Evolutionary conservation across 176 grass and related monocot genomes (phyloP).

Genomic region (Rhynchospora tenuis): DNA sequence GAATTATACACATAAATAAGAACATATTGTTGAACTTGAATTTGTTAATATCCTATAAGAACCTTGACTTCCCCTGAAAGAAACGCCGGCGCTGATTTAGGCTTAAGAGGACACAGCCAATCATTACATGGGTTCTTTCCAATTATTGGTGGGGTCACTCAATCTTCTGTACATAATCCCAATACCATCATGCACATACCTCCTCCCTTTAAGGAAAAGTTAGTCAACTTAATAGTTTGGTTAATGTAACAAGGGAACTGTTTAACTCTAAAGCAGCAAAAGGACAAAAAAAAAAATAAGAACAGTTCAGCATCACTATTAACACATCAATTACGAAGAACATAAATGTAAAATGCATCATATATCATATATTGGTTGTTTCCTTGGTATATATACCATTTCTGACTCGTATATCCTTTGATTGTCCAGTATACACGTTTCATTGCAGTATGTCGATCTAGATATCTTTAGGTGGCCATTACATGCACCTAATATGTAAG

Average conservation of each 20-base stretch:
- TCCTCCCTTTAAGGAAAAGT: not conserved
- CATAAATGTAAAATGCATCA: not conserved
- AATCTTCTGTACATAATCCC: constrained; percentile 5
- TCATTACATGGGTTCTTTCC: not conserved
- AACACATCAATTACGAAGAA: not conserved
- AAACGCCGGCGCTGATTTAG: not conserved
- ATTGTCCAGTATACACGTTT: not conserved
- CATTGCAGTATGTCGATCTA: not conserved
- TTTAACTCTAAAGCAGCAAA: not conserved
- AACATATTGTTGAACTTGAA: not conserved
- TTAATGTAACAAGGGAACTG: not conserved
- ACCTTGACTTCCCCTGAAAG: not conserved
- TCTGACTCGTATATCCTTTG: not conserved
- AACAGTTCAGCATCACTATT: not conserved
- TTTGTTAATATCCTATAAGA: not conserved
- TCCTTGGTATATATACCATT: not conserved
- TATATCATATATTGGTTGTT: not conserved
- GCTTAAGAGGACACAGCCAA: not conserved
- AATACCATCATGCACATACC: not conserved
- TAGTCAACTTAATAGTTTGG: not conserved
- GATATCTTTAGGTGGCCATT: not conserved
- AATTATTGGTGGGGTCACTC: constrained; percentile 14
- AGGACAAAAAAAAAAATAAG: not conserved
- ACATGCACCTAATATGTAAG: not conserved
- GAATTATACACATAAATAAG: not conserved